Conservation (phyloP, 768 basidiomycete species). For the Podaxis sp. region DNA sequence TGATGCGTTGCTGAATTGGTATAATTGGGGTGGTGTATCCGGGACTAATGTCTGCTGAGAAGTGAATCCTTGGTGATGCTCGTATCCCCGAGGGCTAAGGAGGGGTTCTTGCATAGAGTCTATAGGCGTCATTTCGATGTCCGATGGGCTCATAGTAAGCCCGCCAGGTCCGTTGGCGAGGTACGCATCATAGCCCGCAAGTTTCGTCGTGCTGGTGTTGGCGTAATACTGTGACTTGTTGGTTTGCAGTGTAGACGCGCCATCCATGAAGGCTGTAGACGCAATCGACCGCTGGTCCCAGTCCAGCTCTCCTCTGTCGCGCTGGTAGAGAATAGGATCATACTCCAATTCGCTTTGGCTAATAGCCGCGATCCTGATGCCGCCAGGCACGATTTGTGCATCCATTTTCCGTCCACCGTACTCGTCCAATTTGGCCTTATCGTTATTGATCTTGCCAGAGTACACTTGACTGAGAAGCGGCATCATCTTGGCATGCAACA, state of each 20-base stretch:
- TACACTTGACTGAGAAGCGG: constrained; percentile 75
- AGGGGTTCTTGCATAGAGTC: constrained; percentile 64
- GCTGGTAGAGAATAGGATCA: constrained; percentile 74
- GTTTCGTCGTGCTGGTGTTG: constrained; percentile 28
- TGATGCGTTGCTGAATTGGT: constrained; percentile 35
- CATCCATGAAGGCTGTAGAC: constrained; percentile 55
- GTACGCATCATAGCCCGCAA: constrained; percentile 56
- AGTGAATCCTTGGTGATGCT: constrained; percentile 33
- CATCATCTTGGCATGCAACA: constrained; percentile 87
- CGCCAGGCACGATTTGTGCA: constrained; percentile 72
- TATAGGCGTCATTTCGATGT: constrained; percentile 57
- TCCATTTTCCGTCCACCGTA: constrained; percentile 79
- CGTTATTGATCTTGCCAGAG: constrained; percentile 63
- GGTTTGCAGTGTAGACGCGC: constrained; percentile 40
- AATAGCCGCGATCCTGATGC: constrained; percentile 81
- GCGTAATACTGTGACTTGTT: constrained; percentile 42
- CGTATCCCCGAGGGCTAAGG: constrained; percentile 37
- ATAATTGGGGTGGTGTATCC: constrained; percentile 42
- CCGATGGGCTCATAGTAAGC: constrained; percentile 22
- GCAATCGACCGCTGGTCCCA: constrained; percentile 84
- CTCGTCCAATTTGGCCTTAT: constrained; percentile 68
- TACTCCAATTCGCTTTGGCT: constrained; percentile 82
- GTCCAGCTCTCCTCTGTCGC: constrained; percentile 83
- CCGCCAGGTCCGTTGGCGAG: constrained; percentile 45
- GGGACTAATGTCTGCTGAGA: constrained; percentile 42